Conservation (phyloP, 2,329 filamentous ascomycete genomes). For the Helotiales sp. region DNA sequence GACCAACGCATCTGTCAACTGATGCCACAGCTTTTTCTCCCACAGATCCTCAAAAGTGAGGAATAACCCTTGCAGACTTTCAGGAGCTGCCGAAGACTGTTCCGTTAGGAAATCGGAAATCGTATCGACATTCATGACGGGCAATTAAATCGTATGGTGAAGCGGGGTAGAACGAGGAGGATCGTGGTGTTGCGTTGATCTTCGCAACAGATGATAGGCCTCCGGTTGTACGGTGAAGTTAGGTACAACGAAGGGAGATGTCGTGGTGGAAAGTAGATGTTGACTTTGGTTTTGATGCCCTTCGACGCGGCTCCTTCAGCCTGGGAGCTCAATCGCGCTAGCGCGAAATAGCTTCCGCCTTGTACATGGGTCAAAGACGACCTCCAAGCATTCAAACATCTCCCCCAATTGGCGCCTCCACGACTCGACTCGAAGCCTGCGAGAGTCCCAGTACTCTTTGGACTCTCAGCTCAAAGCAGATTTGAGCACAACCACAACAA, state of each 20-base stretch:
- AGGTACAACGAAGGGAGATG: no score
- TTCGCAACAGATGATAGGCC: no score
- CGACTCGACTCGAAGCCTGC: not conserved
- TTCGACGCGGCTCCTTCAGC: constrained; percentile 16
- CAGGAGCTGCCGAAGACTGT: constrained; percentile 83
- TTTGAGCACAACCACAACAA: constrained; percentile 29
- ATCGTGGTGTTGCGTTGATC: not conserved
- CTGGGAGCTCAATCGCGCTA: constrained; percentile 21
- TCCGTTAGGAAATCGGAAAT: constrained; percentile 91
- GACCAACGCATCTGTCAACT: constrained; percentile 86
- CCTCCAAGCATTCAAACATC: constrained; percentile 9
- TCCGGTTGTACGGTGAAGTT: no score
- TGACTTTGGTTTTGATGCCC: constrained; percentile 11
- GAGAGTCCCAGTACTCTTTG: constrained; percentile 1
- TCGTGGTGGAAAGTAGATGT: constrained; percentile 3
- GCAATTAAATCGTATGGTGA: not conserved
- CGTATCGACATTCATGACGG: constrained; percentile 76
- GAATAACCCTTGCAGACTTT: constrained; percentile 84
- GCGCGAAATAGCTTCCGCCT: constrained; percentile 6
- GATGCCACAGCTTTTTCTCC: constrained; percentile 99
- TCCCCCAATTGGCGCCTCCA: constrained; percentile 14
- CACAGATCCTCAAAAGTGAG: constrained; percentile 94
- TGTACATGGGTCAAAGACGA: constrained; percentile 12
- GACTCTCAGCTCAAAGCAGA: constrained; percentile 21
- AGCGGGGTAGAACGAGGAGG: not conserved